Conservation (phyloP, 495 filamentous ascomycete species). For the Cetradonia linearis region DNA sequence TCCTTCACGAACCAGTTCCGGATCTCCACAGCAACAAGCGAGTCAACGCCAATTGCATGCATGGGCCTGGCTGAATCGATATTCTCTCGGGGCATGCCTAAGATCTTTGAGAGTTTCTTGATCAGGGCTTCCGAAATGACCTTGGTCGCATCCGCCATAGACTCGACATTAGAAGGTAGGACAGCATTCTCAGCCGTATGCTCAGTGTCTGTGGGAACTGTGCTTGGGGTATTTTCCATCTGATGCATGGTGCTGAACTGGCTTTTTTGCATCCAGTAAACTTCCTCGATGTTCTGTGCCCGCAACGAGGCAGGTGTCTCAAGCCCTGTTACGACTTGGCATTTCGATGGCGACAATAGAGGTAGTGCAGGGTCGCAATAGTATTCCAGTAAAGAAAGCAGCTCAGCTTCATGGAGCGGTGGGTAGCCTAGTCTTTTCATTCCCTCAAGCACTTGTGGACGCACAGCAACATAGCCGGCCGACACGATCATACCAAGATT, state of each 20-base stretch:
- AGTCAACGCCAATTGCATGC: constrained; percentile 41
- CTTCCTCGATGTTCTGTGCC: too few relatives aligned
- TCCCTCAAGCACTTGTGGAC: not conserved
- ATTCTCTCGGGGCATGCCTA: constrained; percentile 25
- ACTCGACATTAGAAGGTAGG: too few relatives aligned
- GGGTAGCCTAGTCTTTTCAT: not conserved
- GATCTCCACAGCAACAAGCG: constrained; percentile 46
- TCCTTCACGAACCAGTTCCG: constrained; percentile 43
- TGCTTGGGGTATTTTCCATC: too few relatives aligned
- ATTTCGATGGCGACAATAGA: too few relatives aligned
- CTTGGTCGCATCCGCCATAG: too few relatives aligned
- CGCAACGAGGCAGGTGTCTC: too few relatives aligned
- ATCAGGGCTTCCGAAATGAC: not conserved
- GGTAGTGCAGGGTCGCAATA: too few relatives aligned
- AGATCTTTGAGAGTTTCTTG: not conserved
- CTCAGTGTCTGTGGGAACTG: too few relatives aligned
- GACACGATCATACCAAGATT: constrained; percentile 26
- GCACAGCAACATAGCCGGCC: constrained; percentile 32
- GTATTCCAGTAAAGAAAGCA: not conserved
- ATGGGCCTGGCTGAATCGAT: constrained; percentile 33
- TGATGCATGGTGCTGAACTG: too few relatives aligned
- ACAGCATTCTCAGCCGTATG: too few relatives aligned
- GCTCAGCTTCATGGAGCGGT: not conserved
- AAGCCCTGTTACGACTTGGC: too few relatives aligned
- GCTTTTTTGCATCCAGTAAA: too few relatives aligned